Evolutionary conservation across 768 basidiomycete species (phyloP), one percentile per base, ranked within the genome.

Genomic region (Tricholoma furcatifolium): DNA sequence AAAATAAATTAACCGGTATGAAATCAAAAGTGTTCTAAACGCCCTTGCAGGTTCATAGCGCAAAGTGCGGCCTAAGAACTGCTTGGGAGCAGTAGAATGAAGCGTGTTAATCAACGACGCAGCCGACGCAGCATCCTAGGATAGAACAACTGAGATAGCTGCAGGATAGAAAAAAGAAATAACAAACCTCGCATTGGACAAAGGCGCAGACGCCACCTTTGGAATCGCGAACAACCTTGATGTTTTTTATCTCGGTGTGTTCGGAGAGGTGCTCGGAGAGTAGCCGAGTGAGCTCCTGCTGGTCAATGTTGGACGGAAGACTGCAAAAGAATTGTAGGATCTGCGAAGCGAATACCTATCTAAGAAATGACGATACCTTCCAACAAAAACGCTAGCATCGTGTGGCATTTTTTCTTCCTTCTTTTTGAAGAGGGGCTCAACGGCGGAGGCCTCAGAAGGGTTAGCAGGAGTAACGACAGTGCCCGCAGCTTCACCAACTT

Each of bases 181-280:
- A 20, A 50, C 75, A 40, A 61, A 90, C 91, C 75, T 89, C 80
- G 76, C 89, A 91, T 69, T 92, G 91, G 20, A 91, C 84, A 65
- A 93, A 93, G 51, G 90, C 91, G 63, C 90, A 92, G 41, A 87
- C 81, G 12, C 88, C 85, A 35, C 87, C 87, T 65, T 84, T 87
- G 52, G 78, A 80, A 66, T 91, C 87, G 51, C 84, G 84, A 38
- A 91, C 80, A 47, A 91, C 83, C 63, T 81, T 82, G 66, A 91
- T 77, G 44, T 78, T 79, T 65, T 82, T 85, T 58, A 90, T 72
- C 55, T 84, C 80, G 0, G 80, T 73, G 63, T 87, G 79, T 48
- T 79, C 78, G 6, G 84, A 83, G 49, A 92, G 76, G 65, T 89
- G 88, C 32, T 83, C 78, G 41, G 77, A 73, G 46, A 93, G 77